phyloP scores from a whole-genome alignment of 75 land plant genomes.

The Ceratopteris richardii region DNA sequence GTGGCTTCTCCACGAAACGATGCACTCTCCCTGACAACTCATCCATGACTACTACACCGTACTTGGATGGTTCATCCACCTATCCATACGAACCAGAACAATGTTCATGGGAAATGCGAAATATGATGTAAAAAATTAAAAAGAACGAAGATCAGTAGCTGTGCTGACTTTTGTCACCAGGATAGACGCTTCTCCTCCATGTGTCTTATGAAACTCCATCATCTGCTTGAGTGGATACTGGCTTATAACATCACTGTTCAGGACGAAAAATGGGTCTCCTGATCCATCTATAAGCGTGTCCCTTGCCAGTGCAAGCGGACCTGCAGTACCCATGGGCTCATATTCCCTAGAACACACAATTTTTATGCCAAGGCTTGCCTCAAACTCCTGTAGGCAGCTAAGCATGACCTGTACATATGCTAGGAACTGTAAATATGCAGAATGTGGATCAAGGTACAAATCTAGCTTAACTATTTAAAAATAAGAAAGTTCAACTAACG shows the following conservation, averaged over 20 bases:
- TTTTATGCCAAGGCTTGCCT: constrained; percentile 35
- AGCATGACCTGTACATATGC: constrained; percentile 41
- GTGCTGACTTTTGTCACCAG: constrained; percentile 39
- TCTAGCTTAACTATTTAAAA: too few relatives aligned
- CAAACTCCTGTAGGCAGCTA: constrained; percentile 34
- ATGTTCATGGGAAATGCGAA: constrained; percentile 2
- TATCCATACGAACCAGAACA: background rate
- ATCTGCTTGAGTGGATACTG: constrained; percentile 42
- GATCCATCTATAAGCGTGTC: constrained; percentile 35
- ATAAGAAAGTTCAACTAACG: too few relatives aligned
- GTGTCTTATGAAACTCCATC: constrained; percentile 36
- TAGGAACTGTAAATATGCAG: too few relatives aligned
- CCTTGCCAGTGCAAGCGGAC: constrained; percentile 39
- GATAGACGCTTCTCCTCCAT: constrained; percentile 39
- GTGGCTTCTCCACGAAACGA: constrained; percentile 45
- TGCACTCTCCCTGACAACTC: constrained; percentile 29
- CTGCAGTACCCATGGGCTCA: constrained; percentile 49
- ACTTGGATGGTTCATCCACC: constrained; percentile 49
- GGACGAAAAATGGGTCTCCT: constrained; percentile 39
- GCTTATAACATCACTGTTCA: constrained; percentile 44
- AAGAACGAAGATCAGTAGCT: background rate
- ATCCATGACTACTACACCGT: constrained; percentile 44
- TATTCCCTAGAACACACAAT: constrained; percentile 40
- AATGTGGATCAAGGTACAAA: too few relatives aligned
- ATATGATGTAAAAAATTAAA: background rate